These are phyloP conservation scores for Glycine latifolia DNA, from an alignment of 306 rosid genomes.

Conservation along the genomic window DNA sequence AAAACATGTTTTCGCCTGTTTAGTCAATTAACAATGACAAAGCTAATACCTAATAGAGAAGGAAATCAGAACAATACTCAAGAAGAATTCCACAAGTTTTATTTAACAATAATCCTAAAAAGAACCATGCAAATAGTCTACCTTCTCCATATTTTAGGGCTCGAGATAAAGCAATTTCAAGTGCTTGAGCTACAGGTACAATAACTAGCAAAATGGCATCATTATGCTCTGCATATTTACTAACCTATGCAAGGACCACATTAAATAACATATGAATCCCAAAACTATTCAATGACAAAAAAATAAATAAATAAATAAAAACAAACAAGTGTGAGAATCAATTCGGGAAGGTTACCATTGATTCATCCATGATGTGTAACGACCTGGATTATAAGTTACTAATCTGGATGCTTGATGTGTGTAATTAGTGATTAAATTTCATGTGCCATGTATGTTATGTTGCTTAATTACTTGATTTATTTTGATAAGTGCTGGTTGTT, in stretches of 20 bases:
- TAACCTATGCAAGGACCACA: slow-evolving; percentile 65
- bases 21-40: slow-evolving; percentile 35
- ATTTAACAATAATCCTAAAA: slow-evolving; percentile 16
- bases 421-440: no score
- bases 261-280: slow-evolving; percentile 41
- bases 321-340: background rate
- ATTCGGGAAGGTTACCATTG: slow-evolving; percentile 64
- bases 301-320: background rate
- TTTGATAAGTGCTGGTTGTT: no score
- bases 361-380: slow-evolving; percentile 84
- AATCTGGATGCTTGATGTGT: no score
- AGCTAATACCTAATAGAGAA: background rate
- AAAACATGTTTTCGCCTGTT: slow-evolving; percentile 31
- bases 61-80: slow-evolving; percentile 23
- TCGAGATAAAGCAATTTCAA: slow-evolving; percentile 86
- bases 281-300: slow-evolving; percentile 33
- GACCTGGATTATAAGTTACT: no score
- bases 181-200: slow-evolving; percentile 91
- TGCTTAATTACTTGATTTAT: no score
- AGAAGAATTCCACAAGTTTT: slow-evolving; percentile 4
- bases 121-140: slow-evolving; percentile 47
- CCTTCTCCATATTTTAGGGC: slow-evolving; percentile 88
- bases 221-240: slow-evolving; percentile 91
- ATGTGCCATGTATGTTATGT: no score
- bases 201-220: slow-evolving; percentile 91